Base-by-base conservation (phyloP, 352 stramenopile genomes). In the Phytophthora hybrid region DNA sequence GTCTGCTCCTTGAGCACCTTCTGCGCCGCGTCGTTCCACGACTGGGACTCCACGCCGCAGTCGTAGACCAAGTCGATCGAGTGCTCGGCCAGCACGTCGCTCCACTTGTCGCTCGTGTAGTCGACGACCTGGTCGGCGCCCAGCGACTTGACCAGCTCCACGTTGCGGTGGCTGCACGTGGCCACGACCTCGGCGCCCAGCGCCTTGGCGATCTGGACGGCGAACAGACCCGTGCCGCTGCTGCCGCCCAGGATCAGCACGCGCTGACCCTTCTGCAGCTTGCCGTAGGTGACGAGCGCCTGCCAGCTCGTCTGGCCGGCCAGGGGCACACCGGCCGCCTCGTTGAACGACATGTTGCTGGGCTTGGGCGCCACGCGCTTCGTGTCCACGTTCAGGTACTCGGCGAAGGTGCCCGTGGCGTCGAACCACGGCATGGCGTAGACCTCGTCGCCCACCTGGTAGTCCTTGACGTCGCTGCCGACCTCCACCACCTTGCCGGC, bases 131-230 rank as follows among this genome's bases (percentile, higher is more conserved):
- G 59, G 55, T 92, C 75, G 4, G 82, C 84, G n/a, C 83, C 83
- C 4, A 89, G 53, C 16, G 73, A 75, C 61, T 80, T 71, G 34
- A 87, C 84, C 13, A 79, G 63, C 46, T 78, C 79, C 10, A 66
- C 71, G 58, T 91, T 88, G 59, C 74, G 73, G 10, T 68, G 57
- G 56, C 81, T 90, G 41, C 73, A 75, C 18, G 80, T 85, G 8
- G 69, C 67, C 21, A 87, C 61, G 3, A 80, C 67, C 32, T 49
- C 47, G 47, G 70, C 78, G 1, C 74, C 78, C 4, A 80, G 26
- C 5, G 70, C 71, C 70, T 89, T 89, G 34, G 85, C 83, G 56
- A 95, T 78, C 59, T 94, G 87, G 29, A 91, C 60, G 11, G 63
- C 87, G 32, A 86, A 83, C 8, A 87, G 32, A 18, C 89, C 89